Evolutionary conservation across 1,139 yeast species (phyloP).

Genomic region (Blastobotrys aristatus): DNA sequence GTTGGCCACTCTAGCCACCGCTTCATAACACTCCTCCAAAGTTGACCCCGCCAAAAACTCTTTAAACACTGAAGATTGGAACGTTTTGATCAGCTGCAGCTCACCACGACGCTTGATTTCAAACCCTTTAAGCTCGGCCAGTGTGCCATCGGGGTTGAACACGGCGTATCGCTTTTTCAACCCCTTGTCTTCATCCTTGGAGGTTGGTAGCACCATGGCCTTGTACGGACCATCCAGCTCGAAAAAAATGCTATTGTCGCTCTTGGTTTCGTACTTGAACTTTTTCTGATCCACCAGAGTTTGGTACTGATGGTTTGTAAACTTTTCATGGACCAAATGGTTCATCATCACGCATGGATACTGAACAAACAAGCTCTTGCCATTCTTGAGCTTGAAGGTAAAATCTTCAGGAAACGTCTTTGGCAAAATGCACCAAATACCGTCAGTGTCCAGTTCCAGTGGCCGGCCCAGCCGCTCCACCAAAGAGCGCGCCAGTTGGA

Average conservation of each 20-base stretch:
- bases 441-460: slow-evolving; percentile 94
- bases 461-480: slow-evolving; percentile 97
- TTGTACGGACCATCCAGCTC: slow-evolving; percentile 99
- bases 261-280: slow-evolving; percentile 65
- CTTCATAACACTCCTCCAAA: slow-evolving; percentile 72
- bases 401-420: slow-evolving; percentile 88
- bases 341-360: slow-evolving; percentile 97
- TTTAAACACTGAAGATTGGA: slow-evolving; percentile 91
- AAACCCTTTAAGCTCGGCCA: slow-evolving; percentile 95
- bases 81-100: slow-evolving; percentile 83
- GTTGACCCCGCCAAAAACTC: slow-evolving; percentile 81
- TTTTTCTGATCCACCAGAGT: slow-evolving; percentile 66
- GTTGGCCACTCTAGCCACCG: slow-evolving; percentile 90
- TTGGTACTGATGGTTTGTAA: slow-evolving; percentile 94
- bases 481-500: slow-evolving; percentile 89
- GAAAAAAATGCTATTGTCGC: slow-evolving; percentile 93
- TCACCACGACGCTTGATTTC: slow-evolving; percentile 97
- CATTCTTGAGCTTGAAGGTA: slow-evolving; percentile 64
- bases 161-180: slow-evolving; percentile 96
- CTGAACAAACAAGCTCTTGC: slow-evolving; percentile 71
- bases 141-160: slow-evolving; percentile 86
- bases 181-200: slow-evolving; percentile 96
- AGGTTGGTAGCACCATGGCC: slow-evolving; percentile 96
- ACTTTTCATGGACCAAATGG: slow-evolving; percentile 82
- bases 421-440: slow-evolving; percentile 98